Conservation (phyloP, 2,329 filamentous ascomycete genomes). For the Dendrostoma leiphaemia region DNA sequence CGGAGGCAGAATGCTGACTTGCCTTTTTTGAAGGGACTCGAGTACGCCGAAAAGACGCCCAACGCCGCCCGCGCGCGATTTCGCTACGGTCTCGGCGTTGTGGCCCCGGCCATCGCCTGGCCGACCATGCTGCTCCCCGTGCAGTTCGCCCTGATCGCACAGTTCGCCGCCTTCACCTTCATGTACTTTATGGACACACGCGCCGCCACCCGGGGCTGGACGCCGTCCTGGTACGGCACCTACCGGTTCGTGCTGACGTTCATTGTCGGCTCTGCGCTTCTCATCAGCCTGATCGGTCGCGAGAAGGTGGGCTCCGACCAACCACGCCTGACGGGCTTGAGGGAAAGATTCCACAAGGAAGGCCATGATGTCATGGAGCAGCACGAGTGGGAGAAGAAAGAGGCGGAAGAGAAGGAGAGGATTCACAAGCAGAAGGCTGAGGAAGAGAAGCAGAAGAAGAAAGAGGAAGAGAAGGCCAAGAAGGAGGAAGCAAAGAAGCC, state of each 20-base stretch:
- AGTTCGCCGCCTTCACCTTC: conserved; percentile 81
- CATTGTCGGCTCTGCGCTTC: conserved; percentile 79
- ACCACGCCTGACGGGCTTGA: conserved; percentile 34
- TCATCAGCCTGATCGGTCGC: conserved; percentile 76
- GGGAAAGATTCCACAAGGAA: conserved; percentile 37
- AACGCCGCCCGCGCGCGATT: conserved; percentile 63
- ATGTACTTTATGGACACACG: conserved; percentile 83
- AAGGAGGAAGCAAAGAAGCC: conserved; percentile 20
- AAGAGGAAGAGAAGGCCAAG: conserved; percentile 32
- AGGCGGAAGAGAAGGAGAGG: conserved; percentile 39
- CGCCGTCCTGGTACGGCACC: conserved; percentile 79
- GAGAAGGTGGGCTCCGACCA: conserved; percentile 62
- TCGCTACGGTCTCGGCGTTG: conserved; percentile 80
- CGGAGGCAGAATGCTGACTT: not conserved
- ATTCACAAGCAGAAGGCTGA: conserved; percentile 37
- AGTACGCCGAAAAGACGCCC: conserved; percentile 71
- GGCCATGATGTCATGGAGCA: conserved; percentile 31
- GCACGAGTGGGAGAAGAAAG: conserved; percentile 45
- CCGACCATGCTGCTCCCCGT: conserved; percentile 81
- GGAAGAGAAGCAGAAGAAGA: conserved; percentile 35
- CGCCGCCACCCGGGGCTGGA: conserved; percentile 72
- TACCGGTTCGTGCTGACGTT: conserved; percentile 94
- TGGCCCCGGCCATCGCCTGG: conserved; percentile 81
- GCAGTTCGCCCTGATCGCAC: conserved; percentile 80
- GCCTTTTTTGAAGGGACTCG: conserved; percentile 57